phyloP scores from a whole-genome alignment of 169 alveolate genomes.

The Plasmodium coatneyi region DNA sequence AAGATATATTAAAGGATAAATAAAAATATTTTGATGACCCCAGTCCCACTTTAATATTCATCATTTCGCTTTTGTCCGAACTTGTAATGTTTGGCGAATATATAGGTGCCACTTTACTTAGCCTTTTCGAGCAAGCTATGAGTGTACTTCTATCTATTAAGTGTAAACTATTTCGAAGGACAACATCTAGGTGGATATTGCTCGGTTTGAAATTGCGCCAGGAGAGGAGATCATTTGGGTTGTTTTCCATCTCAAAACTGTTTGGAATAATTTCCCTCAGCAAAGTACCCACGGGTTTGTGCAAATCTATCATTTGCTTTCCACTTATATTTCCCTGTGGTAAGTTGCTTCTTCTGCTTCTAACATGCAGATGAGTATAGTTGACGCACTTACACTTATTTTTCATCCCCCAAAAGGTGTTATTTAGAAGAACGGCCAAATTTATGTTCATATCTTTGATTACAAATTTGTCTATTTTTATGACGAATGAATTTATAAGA shows the following conservation, averaged over 20 bases:
- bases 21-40: constrained; percentile 31
- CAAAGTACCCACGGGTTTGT: constrained; percentile 48
- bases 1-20: constrained; percentile 40
- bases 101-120: not conserved
- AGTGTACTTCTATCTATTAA: constrained; percentile 12
- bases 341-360: not conserved
- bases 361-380: constrained; percentile 42
- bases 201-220: not conserved
- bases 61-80: constrained; percentile 21
- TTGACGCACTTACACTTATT: constrained; percentile 30
- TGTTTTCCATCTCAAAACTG: not conserved
- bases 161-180: constrained; percentile 48
- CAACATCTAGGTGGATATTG: constrained; percentile 35
- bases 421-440: constrained; percentile 45
- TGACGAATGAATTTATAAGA: constrained; percentile 3
- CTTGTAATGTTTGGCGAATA: constrained; percentile 21
- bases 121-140: constrained; percentile 4
- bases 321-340: not conserved
- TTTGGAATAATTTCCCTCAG: not conserved
- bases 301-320: constrained; percentile 17
- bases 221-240: not conserved
- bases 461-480: constrained; percentile 46
- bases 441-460: constrained; percentile 14
- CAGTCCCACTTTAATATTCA: constrained; percentile 59
- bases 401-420: constrained; percentile 41